Evolutionary conservation across 768 basidiomycete genomes (phyloP).

Genomic region (Daedaleopsis nitida): DNA sequence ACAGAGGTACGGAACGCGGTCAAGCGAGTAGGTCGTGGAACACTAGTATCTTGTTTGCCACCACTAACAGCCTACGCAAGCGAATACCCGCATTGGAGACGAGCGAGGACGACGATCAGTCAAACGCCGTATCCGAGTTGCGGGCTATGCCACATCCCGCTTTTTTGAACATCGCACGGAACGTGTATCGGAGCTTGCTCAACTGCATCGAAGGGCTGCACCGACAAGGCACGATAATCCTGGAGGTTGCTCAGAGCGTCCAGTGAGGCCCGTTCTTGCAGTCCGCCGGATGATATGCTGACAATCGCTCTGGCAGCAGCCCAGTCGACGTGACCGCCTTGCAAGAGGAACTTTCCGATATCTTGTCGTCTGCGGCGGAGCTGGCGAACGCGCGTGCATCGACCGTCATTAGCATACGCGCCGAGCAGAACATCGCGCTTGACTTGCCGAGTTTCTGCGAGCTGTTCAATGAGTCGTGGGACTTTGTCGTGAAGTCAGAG

Average conservation of each 20-base stretch:
- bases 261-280: conserved; percentile 27
- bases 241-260: conserved; percentile 56
- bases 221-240: conserved; percentile 55
- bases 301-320: conserved; percentile 35
- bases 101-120: conserved; percentile 50
- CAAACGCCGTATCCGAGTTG: conserved; percentile 55
- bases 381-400: conserved; percentile 82
- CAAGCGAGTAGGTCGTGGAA: conserved; percentile 51
- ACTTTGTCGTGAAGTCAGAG: conserved; percentile 88
- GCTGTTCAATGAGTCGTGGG: conserved; percentile 86
- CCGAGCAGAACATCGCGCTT: conserved; percentile 78
- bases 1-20: conserved; percentile 58
- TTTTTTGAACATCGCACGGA: conserved; percentile 63
- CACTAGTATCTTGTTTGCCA: no score
- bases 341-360: conserved; percentile 72
- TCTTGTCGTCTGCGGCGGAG: conserved; percentile 79
- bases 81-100: conserved; percentile 60
- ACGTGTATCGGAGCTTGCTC: conserved; percentile 63
- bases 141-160: conserved; percentile 67
- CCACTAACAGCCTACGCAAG: conserved; percentile 33
- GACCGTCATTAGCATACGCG: conserved; percentile 72
- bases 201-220: conserved; percentile 71
- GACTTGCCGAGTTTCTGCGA: conserved; percentile 73
- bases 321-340: conserved; percentile 46
- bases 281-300: no score